phyloP scores from a whole-genome alignment of 164 flowering plant genomes.

The Annona cherimola region DNA sequence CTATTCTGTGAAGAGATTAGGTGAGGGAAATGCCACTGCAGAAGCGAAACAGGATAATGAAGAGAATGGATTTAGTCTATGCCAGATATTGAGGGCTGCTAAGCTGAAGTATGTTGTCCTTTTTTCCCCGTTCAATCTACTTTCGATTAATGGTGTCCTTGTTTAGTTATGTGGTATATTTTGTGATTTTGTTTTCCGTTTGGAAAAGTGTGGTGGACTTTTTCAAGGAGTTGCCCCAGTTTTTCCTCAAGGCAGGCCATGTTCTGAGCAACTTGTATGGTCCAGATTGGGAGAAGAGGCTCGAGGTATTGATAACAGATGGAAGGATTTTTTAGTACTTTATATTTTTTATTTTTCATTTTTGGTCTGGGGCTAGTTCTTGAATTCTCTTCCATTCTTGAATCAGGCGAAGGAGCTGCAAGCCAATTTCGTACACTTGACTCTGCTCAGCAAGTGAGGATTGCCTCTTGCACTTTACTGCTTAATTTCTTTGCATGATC shows the following conservation, averaged over 20 bases:
- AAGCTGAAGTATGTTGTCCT: slow-evolving; percentile 65
- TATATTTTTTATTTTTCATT: not conserved
- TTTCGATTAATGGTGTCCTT: not conserved
- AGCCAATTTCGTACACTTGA: slow-evolving; percentile 74
- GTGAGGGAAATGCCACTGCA: slow-evolving; percentile 21
- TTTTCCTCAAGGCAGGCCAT: slow-evolving; percentile 68
- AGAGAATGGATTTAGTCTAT: slow-evolving; percentile 44
- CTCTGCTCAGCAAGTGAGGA: slow-evolving; percentile 75
- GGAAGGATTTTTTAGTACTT: not conserved
- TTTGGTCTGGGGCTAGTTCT: not conserved
- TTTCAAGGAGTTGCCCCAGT: slow-evolving; percentile 87
- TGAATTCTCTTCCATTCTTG: not conserved
- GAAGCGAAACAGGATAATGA: slow-evolving; percentile 15
- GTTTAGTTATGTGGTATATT: not conserved
- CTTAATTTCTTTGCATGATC: not conserved
- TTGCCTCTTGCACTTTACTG: not conserved
- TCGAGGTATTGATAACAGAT: slow-evolving; percentile 51
- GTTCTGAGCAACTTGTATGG: slow-evolving; percentile 61
- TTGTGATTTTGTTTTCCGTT: not conserved
- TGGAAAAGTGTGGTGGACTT: slow-evolving; percentile 63
- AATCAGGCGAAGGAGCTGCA: slow-evolving; percentile 82
- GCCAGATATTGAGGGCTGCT: slow-evolving; percentile 61
- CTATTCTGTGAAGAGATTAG: slow-evolving; percentile 57
- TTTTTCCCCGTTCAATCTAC: not conserved
- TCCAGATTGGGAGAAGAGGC: slow-evolving; percentile 81